Evolutionary conservation across 139 green algal species (phyloP), one percentile per base, ranked within the genome.

Genomic region (Edaphochlamys debaryana): DNA sequence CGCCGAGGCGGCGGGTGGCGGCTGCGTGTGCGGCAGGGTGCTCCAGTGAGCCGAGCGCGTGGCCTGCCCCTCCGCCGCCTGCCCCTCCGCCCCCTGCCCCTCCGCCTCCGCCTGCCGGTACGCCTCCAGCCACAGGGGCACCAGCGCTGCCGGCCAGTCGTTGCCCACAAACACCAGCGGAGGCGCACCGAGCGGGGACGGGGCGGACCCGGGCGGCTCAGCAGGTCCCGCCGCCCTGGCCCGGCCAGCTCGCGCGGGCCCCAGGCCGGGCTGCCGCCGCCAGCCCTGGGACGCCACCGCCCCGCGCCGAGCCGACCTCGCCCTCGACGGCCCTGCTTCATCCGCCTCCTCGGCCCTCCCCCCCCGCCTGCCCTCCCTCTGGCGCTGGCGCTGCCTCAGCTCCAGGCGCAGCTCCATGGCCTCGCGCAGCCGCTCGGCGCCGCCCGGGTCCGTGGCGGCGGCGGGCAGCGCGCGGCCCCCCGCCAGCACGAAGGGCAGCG

Each of bases 141-240:
- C 76, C 45, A 92, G 70, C 1, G 79, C 89, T 62, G 86, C 83
- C 0, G 92, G 89, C 92, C 92, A 95, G 67, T 95, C 92, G 58
- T 94, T 95, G 67, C 66, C 88, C 25, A 95, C 81, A 82, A 94
- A 95, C 22, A 86, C 30, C 69, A 86, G 11, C 70, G 45, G 70
- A 32, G 27, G 27, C 30, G 20, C 32, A n/a, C n/a, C n/a, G n/a
- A n/a, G n/a, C n/a, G n/a, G n/a, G n/a, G n/a, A n/a, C n/a, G n/a
- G n/a, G n/a, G n/a, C n/a, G n/a, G n/a, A n/a, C n/a, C n/a, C n/a
- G n/a, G n/a, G n/a, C n/a, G n/a, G n/a, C n/a, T n/a, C n/a, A n/a
- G n/a, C n/a, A n/a, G n/a, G n/a, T n/a, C n/a, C n/a, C n/a, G n/a
- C n/a, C n/a, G n/a, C n/a, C n/a, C n/a, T n/a, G n/a, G n/a, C n/a